Evolutionary conservation across 805 yeast species (phyloP), one percentile per base, ranked within the genome.

Genomic region (Hanseniaspora clermontiae): DNA sequence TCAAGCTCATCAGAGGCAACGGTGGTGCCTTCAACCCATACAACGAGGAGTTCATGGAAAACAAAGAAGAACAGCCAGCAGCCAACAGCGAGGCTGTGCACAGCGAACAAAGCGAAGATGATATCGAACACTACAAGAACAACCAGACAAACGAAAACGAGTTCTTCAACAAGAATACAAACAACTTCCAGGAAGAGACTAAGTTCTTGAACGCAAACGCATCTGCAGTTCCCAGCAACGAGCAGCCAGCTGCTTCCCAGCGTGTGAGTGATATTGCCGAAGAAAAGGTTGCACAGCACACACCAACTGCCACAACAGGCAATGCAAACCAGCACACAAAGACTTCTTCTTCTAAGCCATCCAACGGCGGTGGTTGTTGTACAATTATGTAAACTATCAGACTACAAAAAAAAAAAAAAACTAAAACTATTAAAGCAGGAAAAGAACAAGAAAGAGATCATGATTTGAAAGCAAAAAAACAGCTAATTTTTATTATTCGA

Each of bases 1-100:
- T 83, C 15, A 76, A 88, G 61, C 73, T 74, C 46, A 79, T 83
- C 55, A 76, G 72, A 56, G 71, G 68, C 55, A 64, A 67, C 43
- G 72, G 72, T 36, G 69, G 68, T 12, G 39, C 50, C 2, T 68
- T 59, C 53, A 68, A 68, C 49, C 62, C 63, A 14, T 49, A 40
- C 40, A 60, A 60, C 42, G 51, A 57, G 10, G 70, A 42, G 59
- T 32, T 57, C 46, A 42, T 59, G 32, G 43, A 60, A 52, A 32
- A 60, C 31, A 34, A 49, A 39, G 34, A 47, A 17, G 27, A 43
- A 39, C 52, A 40, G 42, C 36, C 5, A 9, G 55, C 9, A 48
- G 36, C 19, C 24, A 17, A 31, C 37, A 24, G 19, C 12, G 31
- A 19, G 12, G 10, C n/a, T 12, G 24, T 29, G 20, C 17, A 27